Conservation (phyloP, 495 filamentous ascomycete genomes). For the Neurospora sp. region DNA sequence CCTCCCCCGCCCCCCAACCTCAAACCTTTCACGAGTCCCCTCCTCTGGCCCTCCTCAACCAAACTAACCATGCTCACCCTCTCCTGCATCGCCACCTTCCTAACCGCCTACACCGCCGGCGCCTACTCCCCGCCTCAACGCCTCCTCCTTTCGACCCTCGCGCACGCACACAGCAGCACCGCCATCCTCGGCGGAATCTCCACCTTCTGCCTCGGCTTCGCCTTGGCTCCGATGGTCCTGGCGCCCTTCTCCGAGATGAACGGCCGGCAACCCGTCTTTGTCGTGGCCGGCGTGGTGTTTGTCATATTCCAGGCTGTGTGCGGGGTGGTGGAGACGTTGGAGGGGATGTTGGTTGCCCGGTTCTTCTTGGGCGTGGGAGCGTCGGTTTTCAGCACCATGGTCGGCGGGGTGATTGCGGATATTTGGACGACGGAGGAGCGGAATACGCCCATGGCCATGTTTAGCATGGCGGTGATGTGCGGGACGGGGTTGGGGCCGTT, state of each 20-base stretch:
- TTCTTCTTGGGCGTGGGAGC: constrained; percentile 68
- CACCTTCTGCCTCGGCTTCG: constrained; percentile 75
- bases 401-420: constrained; percentile 84
- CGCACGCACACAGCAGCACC: constrained; percentile 46
- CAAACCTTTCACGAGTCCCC: constrained; percentile 57
- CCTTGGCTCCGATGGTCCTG: constrained; percentile 76
- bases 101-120: constrained; percentile 76
- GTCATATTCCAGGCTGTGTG: constrained; percentile 61
- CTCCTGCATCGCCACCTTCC: constrained; percentile 61
- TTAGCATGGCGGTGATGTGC: constrained; percentile 62
- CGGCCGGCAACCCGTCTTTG: constrained; percentile 73
- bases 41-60: constrained; percentile 57
- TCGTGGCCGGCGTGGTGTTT: constrained; percentile 59
- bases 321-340: constrained; percentile 59
- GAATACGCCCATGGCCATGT: constrained; percentile 86
- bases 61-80: constrained; percentile 68
- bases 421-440: constrained; percentile 71
- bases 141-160: constrained; percentile 53
- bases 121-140: constrained; percentile 60
- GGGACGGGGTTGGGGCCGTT: constrained; percentile 80
- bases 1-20: constrained; percentile 44
- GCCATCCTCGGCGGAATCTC: constrained; percentile 72
- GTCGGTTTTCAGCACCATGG: constrained; percentile 83
- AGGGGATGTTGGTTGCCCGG: constrained; percentile 67
- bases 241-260: constrained; percentile 87